Conservation (phyloP, 441 rosid species). For the Eutrema salsugineum region DNA sequence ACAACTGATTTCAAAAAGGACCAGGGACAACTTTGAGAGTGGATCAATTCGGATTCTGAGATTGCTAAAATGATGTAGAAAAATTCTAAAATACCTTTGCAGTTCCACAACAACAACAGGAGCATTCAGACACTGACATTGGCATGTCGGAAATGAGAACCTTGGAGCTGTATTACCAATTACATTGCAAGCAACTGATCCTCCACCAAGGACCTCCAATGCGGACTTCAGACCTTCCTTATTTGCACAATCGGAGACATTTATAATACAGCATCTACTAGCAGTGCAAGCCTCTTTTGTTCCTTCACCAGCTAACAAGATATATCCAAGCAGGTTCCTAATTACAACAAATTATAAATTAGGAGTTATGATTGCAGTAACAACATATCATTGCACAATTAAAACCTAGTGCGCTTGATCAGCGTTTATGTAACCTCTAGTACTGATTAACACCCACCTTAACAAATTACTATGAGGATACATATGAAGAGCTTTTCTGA, state of each 20-base stretch:
- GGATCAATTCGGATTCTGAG: background rate
- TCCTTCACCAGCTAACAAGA: conserved; percentile 63
- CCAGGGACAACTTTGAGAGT: background rate
- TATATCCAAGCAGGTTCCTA: conserved; percentile 91
- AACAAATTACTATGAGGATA: conserved; percentile 74
- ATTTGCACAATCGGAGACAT: conserved; percentile 34
- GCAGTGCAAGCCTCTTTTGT: conserved; percentile 52
- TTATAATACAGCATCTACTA: conserved; percentile 55
- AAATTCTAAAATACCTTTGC: conserved; percentile 53
- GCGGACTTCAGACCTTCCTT: conserved; percentile 58
- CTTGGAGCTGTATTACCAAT: conserved; percentile 62
- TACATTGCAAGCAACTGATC: conserved; percentile 79
- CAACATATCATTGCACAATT: conserved; percentile 8
- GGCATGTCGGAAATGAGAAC: conserved; percentile 79
- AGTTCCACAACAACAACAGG: conserved; percentile 56
- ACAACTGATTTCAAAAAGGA: conserved; percentile 6
- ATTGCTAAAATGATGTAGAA: background rate
- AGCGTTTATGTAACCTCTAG: background rate
- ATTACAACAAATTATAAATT: conserved; percentile 18
- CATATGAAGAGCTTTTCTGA: conserved; percentile 76
- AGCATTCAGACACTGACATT: conserved; percentile 51
- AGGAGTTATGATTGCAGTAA: conserved; percentile 25
- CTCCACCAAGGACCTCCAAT: conserved; percentile 75
- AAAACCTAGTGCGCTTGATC: background rate
- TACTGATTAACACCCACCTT: conserved; percentile 42